These are phyloP conservation scores for Rhododendron kiyosumense DNA, from an alignment of 148 eudicot genomes.

Conservation along the genomic window DNA sequence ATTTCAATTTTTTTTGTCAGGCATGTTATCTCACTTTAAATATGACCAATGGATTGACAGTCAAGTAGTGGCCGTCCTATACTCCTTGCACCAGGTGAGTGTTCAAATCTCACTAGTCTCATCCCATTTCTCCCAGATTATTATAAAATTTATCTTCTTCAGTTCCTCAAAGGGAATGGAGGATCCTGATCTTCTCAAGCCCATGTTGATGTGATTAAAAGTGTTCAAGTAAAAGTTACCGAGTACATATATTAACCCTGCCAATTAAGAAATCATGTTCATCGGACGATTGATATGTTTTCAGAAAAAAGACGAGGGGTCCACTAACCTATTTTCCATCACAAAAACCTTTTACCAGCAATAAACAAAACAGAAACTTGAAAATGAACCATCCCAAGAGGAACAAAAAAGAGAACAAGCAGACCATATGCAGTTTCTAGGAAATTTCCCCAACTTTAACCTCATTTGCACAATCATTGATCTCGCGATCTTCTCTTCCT, in stretches of 20 bases:
- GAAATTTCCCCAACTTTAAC: conserved; percentile 18
- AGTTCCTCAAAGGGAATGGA: no score
- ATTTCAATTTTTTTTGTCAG: no score
- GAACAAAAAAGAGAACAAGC: neutral
- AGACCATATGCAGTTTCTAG: conserved; percentile 1
- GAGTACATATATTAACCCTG: neutral
- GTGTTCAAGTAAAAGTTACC: neutral
- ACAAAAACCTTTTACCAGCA: conserved; percentile 2
- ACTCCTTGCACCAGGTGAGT: no score
- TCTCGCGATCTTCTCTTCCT: neutral
- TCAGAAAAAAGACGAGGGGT: no score
- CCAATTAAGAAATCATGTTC: neutral
- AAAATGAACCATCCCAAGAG: neutral
- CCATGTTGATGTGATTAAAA: no score
- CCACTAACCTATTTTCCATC: neutral
- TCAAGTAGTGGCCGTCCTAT: no score
- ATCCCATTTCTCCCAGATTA: no score
- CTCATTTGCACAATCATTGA: neutral
- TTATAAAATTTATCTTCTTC: no score
- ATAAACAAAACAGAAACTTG: conserved; percentile 24
- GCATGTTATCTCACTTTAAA: no score
- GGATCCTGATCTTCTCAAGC: neutral
- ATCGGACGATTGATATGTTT: neutral
- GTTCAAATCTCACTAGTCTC: no score
- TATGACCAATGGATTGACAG: no score